Evolutionary conservation across 176 grass and related monocot genomes (phyloP), one percentile per base, ranked within the genome.

Genomic region (Hordeum marinum): DNA sequence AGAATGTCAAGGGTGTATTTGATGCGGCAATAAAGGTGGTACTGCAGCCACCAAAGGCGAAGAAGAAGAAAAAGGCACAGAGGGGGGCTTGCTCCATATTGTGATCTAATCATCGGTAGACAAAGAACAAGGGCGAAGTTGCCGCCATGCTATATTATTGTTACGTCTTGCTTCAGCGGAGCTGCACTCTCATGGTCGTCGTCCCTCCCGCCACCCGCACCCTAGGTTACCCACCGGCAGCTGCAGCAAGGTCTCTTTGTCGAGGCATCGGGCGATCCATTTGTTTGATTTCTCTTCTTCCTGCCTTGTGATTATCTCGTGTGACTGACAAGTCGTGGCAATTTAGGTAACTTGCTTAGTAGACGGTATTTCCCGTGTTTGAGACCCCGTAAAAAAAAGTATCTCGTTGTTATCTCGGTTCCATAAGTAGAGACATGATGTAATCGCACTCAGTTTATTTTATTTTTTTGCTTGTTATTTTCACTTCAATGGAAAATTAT

Each of bases 11-110:
- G 85, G 90, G 57, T 23, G 93, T 94, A 35, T 94, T 94, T 9
- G 93, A 94, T 64, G 85, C 87, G 10, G 93, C 93, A 31, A 94
- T 94, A 80, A 94, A 94, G 80, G 93, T 92, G 46, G 93, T 94
- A 59, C 88, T 94, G 35, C 79, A 83, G 80, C 93, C 93, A 60
- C 93, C 93, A 2, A 94, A 94, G 87, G 82, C 88, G 0, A 94
- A 94, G 85, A 92, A 92, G 87, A 94, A 94, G 85, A 94, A 94
- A 76, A 90, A 87, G 85, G 86, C 63, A 40, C 79, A 86, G 73
- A 91, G 90, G 63, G 90, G 86, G 32, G 79, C 78, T 9, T 94
- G 93, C 88, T 94, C 82, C 83, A 94, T 94, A 83, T 94, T 94
- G 85, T 94, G 85, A 92, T 85, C 61, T 91, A 91, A 91, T 87